Conservation (phyloP, 805 yeast genomes). For the Schwanniomyces sp. region DNA sequence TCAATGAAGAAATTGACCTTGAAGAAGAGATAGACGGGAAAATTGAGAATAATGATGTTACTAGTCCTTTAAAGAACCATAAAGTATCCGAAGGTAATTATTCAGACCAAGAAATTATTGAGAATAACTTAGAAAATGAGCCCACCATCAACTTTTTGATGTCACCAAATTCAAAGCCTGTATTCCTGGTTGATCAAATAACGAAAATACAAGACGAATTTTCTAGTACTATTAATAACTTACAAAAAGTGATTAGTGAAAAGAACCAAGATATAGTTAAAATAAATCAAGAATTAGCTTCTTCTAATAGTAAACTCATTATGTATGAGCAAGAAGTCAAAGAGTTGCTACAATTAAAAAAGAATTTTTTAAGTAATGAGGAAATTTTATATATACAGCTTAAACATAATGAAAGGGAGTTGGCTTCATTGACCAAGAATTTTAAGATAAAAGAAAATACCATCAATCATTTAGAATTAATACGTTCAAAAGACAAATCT, state of each 20-base stretch:
- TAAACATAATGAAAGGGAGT: slow-evolving; percentile 25
- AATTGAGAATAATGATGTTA: slow-evolving; percentile 14
- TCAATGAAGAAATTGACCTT: slow-evolving; percentile 15
- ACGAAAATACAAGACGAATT: slow-evolving; percentile 22
- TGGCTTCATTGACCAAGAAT: slow-evolving; percentile 24
- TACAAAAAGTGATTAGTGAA: slow-evolving; percentile 11
- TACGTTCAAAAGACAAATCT: slow-evolving; percentile 4
- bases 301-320: slow-evolving; percentile 11
- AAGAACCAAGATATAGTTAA: slow-evolving; percentile 17
- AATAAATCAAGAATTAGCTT: slow-evolving; percentile 15
- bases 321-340: slow-evolving; percentile 14
- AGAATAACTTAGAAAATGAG: slow-evolving; percentile 17
- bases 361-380: slow-evolving; percentile 16
- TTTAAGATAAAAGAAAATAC: slow-evolving; percentile 14
- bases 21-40: slow-evolving; percentile 11
- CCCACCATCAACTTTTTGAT: slow-evolving; percentile 29
- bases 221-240: slow-evolving; percentile 14
- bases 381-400: slow-evolving; percentile 23
- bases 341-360: slow-evolving; percentile 14
- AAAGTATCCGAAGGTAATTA: slow-evolving; percentile 6
- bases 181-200: slow-evolving; percentile 27
- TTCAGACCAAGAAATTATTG: slow-evolving; percentile 6
- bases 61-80: slow-evolving; percentile 25
- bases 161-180: slow-evolving; percentile 34
- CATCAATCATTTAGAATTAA: slow-evolving; percentile 6